Evolutionary conservation across 306 rosid species (phyloP), one percentile per base, ranked within the genome.

Genomic region (Citrullus mucosospermus): DNA sequence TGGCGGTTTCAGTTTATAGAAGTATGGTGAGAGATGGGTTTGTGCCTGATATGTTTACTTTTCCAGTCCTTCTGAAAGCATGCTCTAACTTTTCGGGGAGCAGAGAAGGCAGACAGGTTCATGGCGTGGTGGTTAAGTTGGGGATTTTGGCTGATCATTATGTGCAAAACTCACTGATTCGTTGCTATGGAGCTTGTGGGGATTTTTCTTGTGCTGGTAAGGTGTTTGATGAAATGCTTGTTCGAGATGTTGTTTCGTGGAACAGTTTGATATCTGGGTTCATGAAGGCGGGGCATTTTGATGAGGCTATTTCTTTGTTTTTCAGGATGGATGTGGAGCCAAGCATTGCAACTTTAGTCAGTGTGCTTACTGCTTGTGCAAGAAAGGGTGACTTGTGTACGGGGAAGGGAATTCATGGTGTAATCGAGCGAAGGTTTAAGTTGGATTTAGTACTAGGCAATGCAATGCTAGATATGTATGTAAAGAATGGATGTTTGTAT

Each of bases 211-310:
- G 41, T 81, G 97, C 95, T 17, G 32, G 66, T 30, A 84, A 58
- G 81, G 88, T 83, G 93, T 92, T 94, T 32, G 97, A 92, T 78
- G 91, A 84, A 11, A 90, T 94, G 95, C 86, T 65, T 83, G 89
- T 78, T 36, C 87, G 93, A 86, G 96, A 94, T 81, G 96, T 85
- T 72, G 95, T 92, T 75, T 85, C 95, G 77, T 92, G 96, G 98
- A 89, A 91, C 56, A 91, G 95, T 75, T 77, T 90, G 87, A 81
- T 92, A 77, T 87, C 93, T 4, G 93, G 94, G 74, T 86, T 81
- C 79, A 88, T 85, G 71, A 88, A 84, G 81, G 82, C 88, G 6
- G 91, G 90, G 38, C 80, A 85, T 84, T 87, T 78, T 78, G 76
- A 30, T 63, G 89, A 88, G 62, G 93, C 93, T 16, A 25, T 88